Evolutionary conservation across 2,329 filamentous ascomycete genomes (phyloP), one percentile per base, ranked within the genome.

Genomic region (Sporothrix inflata): DNA sequence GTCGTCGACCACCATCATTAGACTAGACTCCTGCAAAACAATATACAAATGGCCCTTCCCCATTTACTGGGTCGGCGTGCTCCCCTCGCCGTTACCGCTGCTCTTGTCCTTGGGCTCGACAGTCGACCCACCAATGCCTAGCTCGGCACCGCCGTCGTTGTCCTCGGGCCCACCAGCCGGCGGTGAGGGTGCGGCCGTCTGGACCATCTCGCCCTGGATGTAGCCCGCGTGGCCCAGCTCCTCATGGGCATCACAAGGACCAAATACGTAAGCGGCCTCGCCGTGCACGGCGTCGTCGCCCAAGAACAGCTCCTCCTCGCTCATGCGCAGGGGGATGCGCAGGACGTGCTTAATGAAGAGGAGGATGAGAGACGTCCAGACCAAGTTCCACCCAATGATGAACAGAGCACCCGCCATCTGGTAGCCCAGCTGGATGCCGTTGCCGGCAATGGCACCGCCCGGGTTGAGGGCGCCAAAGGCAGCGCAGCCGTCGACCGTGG

Each of bases 291-390:
- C 82, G 72, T 83, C 83, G 74, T 86, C 84, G 27, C 85, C 85
- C 30, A 84, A 78, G 24, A 83, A 72, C 45, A 86, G 76, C 67
- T 83, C 75, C 71, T 84, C 83, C 16, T 86, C 84, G 40, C 78
- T 78, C 82, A 86, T 84, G 55, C 84, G 79, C 73, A 86, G 78
- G 5, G 83, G 83, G 21, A 86, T 80, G 21, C 85, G 81, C 60
- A 82, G 77, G 55, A 85, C 83, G 74, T 84, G 83, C 76, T 85
- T 84, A 79, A 86, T 86, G 77, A 86, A 86, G 1, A 82, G 74
- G 78, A 85, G 78, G 73, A 86, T 85, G 45, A 84, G 76, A 24
- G 81, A 81, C 4, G 84, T 86, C 84, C 84, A 85, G 69, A 86
- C 82, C 19, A 84, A 75, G 73, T 86, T 85, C 82, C 83, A 85